Base-by-base conservation (phyloP, 2,329 filamentous ascomycete genomes). In the Aureobasidium sp. region DNA sequence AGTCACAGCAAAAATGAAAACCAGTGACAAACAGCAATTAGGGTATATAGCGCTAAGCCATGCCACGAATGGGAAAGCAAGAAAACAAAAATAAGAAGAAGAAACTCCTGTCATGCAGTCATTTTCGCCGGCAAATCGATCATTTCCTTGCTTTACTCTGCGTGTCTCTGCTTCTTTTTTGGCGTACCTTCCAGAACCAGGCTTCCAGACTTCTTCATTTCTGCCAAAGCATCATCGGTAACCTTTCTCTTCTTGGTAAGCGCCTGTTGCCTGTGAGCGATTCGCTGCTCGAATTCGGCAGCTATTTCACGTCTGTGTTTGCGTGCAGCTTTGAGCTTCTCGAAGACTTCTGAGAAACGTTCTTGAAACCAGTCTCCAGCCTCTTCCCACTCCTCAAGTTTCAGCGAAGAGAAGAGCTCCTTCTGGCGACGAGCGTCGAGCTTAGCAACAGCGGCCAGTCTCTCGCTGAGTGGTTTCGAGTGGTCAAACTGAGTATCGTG, bases 301-400 rank as follows among this genome's bases (percentile, higher is more conserved):
- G 82, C 82, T 5, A 80, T 75, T 57, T 77, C 78, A 26, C 84
- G 77, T 69, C 84, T 82, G 44, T 80, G 77, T 64, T 78, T 77
- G 44, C 85, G 77, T 32, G 79, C 76, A 1, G 78, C 73, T 67
- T 79, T 84, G 67, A 84, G 79, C 52, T 78, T 77, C 20, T 72
- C 71, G 41, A 86, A 70, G 44, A 85, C 72, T 5, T 75, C 71
- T 52, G 74, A 74, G 67, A 87, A 85, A 55, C 78, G 76, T 1
- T 81, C 78, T 1, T 86, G 75, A 50, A 87, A 79, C 77, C 84
- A 82, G 63, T 85, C 82, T 2, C 84, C 84, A 26, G 83, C 81
- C 50, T 84, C 79, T 71, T 87, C 84, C 82, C 84, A 86, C 65
- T 86, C 78, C 3, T 76, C 71, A 17, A 85, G 77, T 0, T 75